Base-by-base conservation (phyloP, 1,284 basidiomycete genomes). In the Mycena sp. region DNA sequence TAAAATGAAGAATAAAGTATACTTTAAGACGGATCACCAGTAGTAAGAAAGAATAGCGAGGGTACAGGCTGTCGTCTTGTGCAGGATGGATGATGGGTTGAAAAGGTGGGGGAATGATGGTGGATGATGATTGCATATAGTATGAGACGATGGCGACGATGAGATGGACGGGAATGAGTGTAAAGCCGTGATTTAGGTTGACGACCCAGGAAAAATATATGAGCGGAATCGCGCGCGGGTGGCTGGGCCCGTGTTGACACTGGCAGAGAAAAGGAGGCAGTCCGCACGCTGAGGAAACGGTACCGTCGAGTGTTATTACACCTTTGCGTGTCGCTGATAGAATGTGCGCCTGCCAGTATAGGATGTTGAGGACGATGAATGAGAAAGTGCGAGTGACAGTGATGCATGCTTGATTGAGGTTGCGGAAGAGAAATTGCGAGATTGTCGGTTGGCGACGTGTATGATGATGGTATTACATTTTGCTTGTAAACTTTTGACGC, bases 1-100 rank as follows among this genome's bases (percentile, higher is more conserved):
- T 89, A 90, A 88, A 84, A 80, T 89, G 86, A 89, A 85, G 83
- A 89, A 91, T 91, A 90, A 91, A 79, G 79, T 82, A 83, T 79
- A 80, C 76, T 83, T 84, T 87, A 86, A 79, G 85, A 83, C 77
- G 79, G n/a, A 81, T 80, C 79, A 79, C 81, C 77, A 78, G 71
- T 70, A 72, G 69, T n/a, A n/a, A 69, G 73, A 71, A 75, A 74
- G 63, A 69, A 71, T 63, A 56, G 62, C 57, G 62, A 58, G 61
- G 52, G 49, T 63, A 69, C 53, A 69, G 59, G 63, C 66, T 65
- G 71, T 67, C 70, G 72, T 71, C 70, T 73, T 74, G 76, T 69
- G 72, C 74, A 77, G 55, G 77, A 35, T 74, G 72, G 73, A 73
- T 35, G 32, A 35, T 7, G 7, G 7, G 71, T 74, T 58, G 56